These are phyloP conservation scores for Penicillium sp. DNA, from an alignment of 2,329 filamentous ascomycete species.

Conservation along the genomic window DNA sequence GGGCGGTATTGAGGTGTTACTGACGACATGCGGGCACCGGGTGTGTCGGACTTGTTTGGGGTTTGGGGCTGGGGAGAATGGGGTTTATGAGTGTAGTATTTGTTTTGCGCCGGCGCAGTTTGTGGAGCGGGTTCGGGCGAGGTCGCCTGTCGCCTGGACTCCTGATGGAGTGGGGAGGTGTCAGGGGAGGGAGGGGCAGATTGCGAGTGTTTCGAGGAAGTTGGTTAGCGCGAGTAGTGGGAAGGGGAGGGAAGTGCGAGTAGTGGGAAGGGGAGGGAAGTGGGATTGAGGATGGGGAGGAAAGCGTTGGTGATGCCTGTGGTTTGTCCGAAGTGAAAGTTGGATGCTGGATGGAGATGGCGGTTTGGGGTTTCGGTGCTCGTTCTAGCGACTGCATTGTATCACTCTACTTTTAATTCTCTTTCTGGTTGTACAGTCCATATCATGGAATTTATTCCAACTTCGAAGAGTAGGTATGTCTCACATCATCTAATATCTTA, in stretches of 20 bases:
- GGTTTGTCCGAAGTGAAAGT: neutral
- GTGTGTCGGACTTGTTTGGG: slow-evolving; percentile 25
- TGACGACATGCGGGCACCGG: slow-evolving; percentile 26
- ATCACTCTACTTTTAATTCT: too few species aligned
- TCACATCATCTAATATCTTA: neutral
- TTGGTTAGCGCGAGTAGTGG: neutral
- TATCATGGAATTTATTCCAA: too few species aligned
- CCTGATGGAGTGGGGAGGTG: too few species aligned
- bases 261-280: neutral
- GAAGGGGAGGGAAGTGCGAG: neutral
- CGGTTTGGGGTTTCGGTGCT: too few species aligned
- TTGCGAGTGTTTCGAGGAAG: slow-evolving; percentile 3
- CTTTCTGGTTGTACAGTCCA: too few species aligned
- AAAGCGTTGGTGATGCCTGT: neutral
- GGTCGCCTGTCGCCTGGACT: neutral
- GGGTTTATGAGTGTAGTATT: slow-evolving; percentile 25
- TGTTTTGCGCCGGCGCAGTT: slow-evolving; percentile 21
- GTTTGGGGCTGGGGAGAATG: slow-evolving; percentile 15
- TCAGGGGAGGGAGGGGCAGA: neutral
- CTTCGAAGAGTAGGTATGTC: neutral
- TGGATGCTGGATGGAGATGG: too few species aligned
- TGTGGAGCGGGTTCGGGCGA: neutral
- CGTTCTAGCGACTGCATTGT: too few species aligned
- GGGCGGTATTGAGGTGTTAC: slow-evolving; percentile 12
- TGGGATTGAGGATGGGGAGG: neutral